Base-by-base conservation (phyloP, 306 rosid genomes). In the Fagus crenata region DNA sequence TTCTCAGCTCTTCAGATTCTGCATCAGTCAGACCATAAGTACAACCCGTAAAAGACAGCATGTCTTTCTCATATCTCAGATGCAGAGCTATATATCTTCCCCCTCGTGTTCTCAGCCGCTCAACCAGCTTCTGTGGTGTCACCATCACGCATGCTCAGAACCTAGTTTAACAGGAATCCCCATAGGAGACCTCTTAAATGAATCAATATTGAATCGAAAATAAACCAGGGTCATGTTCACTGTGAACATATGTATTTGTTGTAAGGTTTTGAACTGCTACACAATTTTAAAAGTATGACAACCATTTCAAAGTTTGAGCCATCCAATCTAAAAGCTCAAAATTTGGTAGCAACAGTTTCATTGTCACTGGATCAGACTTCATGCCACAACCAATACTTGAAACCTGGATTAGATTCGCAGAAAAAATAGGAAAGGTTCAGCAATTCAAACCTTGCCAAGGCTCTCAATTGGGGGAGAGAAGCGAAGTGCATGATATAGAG, bases 121-220 rank as follows among this genome's bases (percentile, higher is more conserved):
- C 96, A 85, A 89, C 97, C 97, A 93, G 89, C 88, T 88, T 93
- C 98, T 93, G 98, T 87, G 84, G 88, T 87, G 89, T 93, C 91
- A 91, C 88, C 90, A 91, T 80, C 91, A 91, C 81, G 96, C 89
- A 88, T 90, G 91, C 95, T 93, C 95, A 93, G 98, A 88, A 91
- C 96, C 98, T 91, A 93, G 73, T 88, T 88, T 89, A 91, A 80
- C 90, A 91, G 86, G 91, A 87, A 91, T 85, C 93, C 93, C 93
- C 92, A 86, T 80, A 79, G 87, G 86, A 91, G 93, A 89, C 91
- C 91, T 89, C 98, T 89, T 93, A 90, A 91, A 93, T 86, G 90
- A 87, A 88, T 79, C 84, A 84, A 77, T 71, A 82, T 69, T 74
- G 80, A 80, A 83, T 79, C 72, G 69, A 77, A 71, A 63, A 70